These are phyloP conservation scores for Cercospora janseana DNA, from an alignment of 2,329 filamentous ascomycete species.

Conservation along the genomic window DNA sequence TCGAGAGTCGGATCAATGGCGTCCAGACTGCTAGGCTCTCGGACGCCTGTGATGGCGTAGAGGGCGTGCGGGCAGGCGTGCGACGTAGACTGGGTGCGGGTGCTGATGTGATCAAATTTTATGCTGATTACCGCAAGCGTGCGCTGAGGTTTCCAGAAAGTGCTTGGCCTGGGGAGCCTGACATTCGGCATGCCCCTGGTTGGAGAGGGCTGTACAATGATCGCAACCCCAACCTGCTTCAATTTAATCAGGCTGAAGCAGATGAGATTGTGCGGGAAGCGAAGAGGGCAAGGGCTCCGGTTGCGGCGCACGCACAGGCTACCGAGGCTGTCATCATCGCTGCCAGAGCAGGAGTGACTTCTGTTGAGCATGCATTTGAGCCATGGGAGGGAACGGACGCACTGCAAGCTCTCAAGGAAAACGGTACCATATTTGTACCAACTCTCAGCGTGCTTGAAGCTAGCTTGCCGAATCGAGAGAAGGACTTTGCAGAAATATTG, in stretches of 20 bases:
- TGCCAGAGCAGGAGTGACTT: constrained; percentile 36
- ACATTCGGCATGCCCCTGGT: constrained; percentile 28
- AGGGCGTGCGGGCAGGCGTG: constrained; percentile 41
- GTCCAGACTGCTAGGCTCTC: constrained; percentile 26
- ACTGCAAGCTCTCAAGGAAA: constrained; percentile 46
- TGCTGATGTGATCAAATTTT: constrained; percentile 39
- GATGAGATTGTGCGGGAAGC: constrained; percentile 36
- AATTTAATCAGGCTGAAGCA: constrained; percentile 34
- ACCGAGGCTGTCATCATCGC: constrained; percentile 36
- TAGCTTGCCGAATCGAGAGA: background rate
- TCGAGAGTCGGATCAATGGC: constrained; percentile 44
- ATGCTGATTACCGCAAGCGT: constrained; percentile 37
- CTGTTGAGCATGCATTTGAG: constrained; percentile 35
- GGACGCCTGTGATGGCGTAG: constrained; percentile 48
- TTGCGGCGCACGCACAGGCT: constrained; percentile 34
- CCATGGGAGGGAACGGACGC: constrained; percentile 40
- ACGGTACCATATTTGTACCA: constrained; percentile 53
- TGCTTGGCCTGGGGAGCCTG: constrained; percentile 31
- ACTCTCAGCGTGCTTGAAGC: constrained; percentile 51
- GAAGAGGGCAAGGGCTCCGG: constrained; percentile 28
- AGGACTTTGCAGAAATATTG: constrained; percentile 28
- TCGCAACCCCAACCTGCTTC: constrained; percentile 31
- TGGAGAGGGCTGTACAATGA: constrained; percentile 19
- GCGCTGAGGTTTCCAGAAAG: constrained; percentile 31
- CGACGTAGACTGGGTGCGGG: constrained; percentile 35